phyloP scores from a whole-genome alignment of 345 rosid species.

The Boechera retrofracta region DNA sequence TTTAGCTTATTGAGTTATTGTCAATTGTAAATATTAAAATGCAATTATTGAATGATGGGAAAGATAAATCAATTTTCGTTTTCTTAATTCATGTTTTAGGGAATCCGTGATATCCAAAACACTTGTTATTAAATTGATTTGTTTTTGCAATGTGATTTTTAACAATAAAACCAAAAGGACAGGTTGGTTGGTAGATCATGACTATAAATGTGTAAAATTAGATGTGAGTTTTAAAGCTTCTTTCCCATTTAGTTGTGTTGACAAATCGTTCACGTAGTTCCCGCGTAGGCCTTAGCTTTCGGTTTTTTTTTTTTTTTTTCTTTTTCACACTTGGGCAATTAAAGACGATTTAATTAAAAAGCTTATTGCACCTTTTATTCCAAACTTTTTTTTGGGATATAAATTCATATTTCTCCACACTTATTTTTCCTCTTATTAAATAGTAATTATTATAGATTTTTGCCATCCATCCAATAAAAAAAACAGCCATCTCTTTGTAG shows the following conservation, averaged over 20 bases:
- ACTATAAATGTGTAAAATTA: constrained; percentile 32
- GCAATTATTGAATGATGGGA: too few species aligned
- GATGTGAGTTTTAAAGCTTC: constrained; percentile 26
- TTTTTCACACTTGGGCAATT: constrained; percentile 25
- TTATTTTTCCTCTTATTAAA: too few species aligned
- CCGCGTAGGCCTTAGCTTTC: constrained; percentile 4
- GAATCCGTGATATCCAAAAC: not conserved
- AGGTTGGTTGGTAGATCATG: constrained; percentile 33
- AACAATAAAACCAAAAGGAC: not conserved
- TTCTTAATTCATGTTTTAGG: not conserved
- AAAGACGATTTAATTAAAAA: not conserved
- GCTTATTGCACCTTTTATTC: not conserved
- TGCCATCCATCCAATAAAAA: too few species aligned
- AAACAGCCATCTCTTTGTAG: too few species aligned
- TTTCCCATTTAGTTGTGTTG: constrained; percentile 27
- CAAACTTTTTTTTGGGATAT: too few species aligned
- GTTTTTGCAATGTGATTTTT: not conserved
- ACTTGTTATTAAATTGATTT: not conserved
- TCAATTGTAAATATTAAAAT: too few species aligned
- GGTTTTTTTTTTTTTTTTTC: not conserved
- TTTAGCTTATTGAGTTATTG: not conserved
- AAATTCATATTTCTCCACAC: too few species aligned
- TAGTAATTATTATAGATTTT: too few species aligned
- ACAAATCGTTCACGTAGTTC: constrained; percentile 37
- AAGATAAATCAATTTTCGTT: not conserved